Conservation (phyloP, 2,329 filamentous ascomycete species). For the Scopulariopsis brevicaulis region DNA sequence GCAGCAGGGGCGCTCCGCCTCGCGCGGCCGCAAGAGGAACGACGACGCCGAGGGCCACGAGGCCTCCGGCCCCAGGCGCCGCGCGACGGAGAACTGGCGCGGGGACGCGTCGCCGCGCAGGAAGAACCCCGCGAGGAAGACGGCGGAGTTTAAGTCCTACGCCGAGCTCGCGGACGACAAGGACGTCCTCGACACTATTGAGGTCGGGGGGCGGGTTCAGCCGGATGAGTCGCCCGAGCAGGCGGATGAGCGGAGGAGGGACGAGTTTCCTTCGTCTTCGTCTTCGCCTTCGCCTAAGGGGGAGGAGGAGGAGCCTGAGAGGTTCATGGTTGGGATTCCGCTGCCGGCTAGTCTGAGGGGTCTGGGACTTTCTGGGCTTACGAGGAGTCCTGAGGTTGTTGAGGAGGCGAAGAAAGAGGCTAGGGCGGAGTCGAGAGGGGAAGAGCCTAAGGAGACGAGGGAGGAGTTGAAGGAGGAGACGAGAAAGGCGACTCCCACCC, state of each 20-base stretch:
- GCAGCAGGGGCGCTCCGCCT: constrained; percentile 6
- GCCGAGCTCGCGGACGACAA: constrained; percentile 27
- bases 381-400: neutral
- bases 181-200: constrained; percentile 45
- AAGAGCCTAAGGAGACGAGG: neutral
- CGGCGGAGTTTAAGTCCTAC: constrained; percentile 19
- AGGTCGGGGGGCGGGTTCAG: constrained; percentile 30
- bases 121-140: constrained; percentile 26
- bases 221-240: neutral
- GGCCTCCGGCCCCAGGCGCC: constrained; percentile 19
- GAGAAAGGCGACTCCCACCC: neutral
- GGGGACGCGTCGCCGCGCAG: constrained; percentile 22
- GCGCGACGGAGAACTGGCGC: constrained; percentile 22
- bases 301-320: neutral
- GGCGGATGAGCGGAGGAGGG: neutral
- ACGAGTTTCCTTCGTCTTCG: neutral
- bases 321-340: neutral
- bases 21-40: constrained; percentile 24
- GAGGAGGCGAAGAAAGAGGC: neutral
- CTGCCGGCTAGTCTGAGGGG: neutral
- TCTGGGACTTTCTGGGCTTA: neutral
- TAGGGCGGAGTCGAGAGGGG: neutral
- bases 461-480: neutral
- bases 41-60: constrained; percentile 17
- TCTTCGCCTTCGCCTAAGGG: neutral